Evolutionary conservation across 352 stramenopile genomes (phyloP).

Genomic region (Globisporangium sylvaticum): DNA sequence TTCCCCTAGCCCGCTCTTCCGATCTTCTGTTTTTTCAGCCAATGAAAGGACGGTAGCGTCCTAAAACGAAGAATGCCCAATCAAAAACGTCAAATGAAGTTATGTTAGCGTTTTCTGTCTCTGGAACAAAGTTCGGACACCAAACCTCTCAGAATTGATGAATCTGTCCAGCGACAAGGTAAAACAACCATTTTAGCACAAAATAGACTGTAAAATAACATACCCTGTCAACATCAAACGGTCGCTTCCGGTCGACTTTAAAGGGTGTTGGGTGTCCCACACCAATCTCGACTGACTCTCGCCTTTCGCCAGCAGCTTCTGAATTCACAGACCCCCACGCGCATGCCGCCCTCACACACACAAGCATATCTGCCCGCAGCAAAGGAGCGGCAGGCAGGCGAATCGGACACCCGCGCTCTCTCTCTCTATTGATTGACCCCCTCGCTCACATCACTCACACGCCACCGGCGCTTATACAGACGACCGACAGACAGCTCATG

Average conservation of each 20-base stretch:
- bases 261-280: neutral
- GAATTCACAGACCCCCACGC: neutral
- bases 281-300: slow-evolving; percentile 6
- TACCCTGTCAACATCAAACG: neutral
- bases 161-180: neutral
- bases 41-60: neutral
- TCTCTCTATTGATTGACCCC: neutral
- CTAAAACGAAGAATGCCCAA: neutral
- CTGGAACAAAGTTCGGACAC: neutral
- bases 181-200: neutral
- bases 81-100: neutral
- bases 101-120: neutral
- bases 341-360: neutral
- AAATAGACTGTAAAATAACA: neutral
- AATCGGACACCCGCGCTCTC: neutral
- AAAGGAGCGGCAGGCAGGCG: neutral
- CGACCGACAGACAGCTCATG: slow-evolving; percentile 7
- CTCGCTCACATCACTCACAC: neutral
- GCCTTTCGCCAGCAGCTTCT: neutral
- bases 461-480: neutral
- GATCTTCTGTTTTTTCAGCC: neutral
- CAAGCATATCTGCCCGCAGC: neutral
- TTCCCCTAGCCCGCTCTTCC: neutral
- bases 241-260: neutral
- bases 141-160: neutral